These are phyloP conservation scores for Boletellus emodensis DNA, from an alignment of 768 basidiomycete species.

Conservation along the genomic window DNA sequence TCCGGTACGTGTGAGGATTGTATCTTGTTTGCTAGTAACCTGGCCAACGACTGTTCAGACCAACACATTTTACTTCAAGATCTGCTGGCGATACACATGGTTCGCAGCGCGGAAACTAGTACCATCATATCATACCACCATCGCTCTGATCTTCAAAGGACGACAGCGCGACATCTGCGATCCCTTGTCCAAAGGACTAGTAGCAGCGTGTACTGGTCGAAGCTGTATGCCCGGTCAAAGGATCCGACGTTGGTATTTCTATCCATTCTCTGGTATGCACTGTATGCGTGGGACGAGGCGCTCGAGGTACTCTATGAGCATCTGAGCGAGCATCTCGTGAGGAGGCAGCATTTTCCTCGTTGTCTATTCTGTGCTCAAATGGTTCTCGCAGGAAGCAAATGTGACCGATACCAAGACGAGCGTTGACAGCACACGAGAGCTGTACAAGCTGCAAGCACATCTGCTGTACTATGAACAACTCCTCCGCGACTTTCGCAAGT, in stretches of 20 bases:
- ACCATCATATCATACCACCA: conserved; percentile 37
- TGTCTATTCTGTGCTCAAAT: neutral
- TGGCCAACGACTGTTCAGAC: conserved; percentile 3
- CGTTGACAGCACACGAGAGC: conserved; percentile 45
- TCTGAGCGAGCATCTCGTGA: conserved; percentile 44
- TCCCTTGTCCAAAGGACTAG: conserved; percentile 31
- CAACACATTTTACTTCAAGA: conserved; percentile 31
- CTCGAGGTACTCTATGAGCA: conserved; percentile 50
- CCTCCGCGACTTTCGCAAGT: conserved; percentile 51
- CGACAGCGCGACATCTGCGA: conserved; percentile 26
- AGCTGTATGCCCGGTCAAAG: conserved; percentile 27
- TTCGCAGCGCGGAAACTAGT: conserved; percentile 25
- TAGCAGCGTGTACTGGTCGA: conserved; percentile 36
- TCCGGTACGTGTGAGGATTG: conserved; percentile 11
- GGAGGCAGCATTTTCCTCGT: neutral
- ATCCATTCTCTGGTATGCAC: conserved; percentile 52
- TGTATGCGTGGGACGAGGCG: conserved; percentile 62
- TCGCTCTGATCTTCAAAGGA: conserved; percentile 19
- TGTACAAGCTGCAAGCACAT: conserved; percentile 56
- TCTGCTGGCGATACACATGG: conserved; percentile 38
- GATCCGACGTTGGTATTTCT: conserved; percentile 35
- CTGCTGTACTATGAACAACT: conserved; percentile 53
- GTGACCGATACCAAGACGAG: conserved; percentile 34
- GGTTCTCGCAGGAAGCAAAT: conserved; percentile 35
- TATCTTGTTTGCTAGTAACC: neutral